A percentile compares a stretch with the other conserved stretches of the same genome.
Evolutionary conservation across 2,329 filamentous ascomycete species (phyloP).

Genomic region (Plenodomus biglobosus): DNA sequence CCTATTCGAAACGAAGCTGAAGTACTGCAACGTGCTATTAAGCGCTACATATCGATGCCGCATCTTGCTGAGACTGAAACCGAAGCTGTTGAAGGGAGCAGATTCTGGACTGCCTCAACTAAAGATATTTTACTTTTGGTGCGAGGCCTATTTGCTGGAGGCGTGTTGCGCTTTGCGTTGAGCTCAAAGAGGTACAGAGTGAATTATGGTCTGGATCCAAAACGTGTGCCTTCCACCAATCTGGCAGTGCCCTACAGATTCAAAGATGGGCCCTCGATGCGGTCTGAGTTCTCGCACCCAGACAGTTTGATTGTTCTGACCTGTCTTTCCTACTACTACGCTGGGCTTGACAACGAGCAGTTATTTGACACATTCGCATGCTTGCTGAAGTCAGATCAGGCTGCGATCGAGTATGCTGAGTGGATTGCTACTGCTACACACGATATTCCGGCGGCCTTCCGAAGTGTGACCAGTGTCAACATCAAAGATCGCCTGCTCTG

Average conservation of each 20-base stretch:
- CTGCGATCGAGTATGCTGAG: constrained; percentile 53
- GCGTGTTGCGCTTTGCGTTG: constrained; percentile 58
- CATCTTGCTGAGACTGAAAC: constrained; percentile 39
- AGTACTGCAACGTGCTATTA: constrained; percentile 36
- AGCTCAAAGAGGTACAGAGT: constrained; percentile 64
- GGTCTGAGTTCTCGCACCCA: constrained; percentile 68
- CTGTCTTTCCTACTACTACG: constrained; percentile 67
- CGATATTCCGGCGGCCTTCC: constrained; percentile 44
- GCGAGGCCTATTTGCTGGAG: constrained; percentile 58
- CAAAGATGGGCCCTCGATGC: constrained; percentile 64
- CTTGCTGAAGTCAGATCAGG: constrained; percentile 56
- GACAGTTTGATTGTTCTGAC: constrained; percentile 68
- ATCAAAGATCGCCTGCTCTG: constrained; percentile 56
- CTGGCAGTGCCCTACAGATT: constrained; percentile 63
- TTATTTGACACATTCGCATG: constrained; percentile 52
- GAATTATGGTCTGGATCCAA: constrained; percentile 60
- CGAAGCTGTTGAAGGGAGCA: constrained; percentile 8
- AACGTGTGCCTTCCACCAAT: constrained; percentile 55
- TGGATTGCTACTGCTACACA: constrained; percentile 49
- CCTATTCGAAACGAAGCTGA: constrained; percentile 45
- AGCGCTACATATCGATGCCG: constrained; percentile 50
- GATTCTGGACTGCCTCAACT: constrained; percentile 44
- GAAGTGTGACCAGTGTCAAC: constrained; percentile 27
- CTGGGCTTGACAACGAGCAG: constrained; percentile 56
- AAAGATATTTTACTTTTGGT: constrained; percentile 51